phyloP scores from a whole-genome alignment of 225 moss, liverwort and hornwort species.

The Bryum argenteum region DNA sequence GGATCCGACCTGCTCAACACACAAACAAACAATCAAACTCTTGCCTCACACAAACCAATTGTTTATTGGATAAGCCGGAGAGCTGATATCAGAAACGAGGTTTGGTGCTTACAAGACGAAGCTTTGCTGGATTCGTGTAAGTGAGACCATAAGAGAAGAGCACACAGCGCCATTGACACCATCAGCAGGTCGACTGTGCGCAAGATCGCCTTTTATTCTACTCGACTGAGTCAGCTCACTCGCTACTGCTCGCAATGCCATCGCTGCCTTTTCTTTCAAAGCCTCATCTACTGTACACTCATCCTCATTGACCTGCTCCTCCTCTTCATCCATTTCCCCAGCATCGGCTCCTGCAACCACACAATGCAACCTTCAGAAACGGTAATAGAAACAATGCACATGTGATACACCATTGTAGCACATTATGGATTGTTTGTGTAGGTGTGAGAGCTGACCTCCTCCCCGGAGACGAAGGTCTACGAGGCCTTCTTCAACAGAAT shows the following conservation, averaged over 20 bases:
- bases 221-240: conserved; percentile 68
- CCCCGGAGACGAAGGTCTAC: conserved; percentile 29
- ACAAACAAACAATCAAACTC: conserved; percentile 7
- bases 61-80: neutral
- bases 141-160: conserved; percentile 76
- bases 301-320: conserved; percentile 29
- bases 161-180: conserved; percentile 60
- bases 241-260: conserved; percentile 51
- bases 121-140: conserved; percentile 81
- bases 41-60: conserved; percentile 10
- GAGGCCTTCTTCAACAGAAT: conserved; percentile 10
- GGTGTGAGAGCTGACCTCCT: conserved; percentile 38
- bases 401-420: neutral
- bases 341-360: conserved; percentile 20
- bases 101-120: conserved; percentile 72
- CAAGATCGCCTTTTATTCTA: conserved; percentile 63
- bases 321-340: conserved; percentile 20
- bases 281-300: conserved; percentile 31
- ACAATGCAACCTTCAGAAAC: conserved; percentile 5
- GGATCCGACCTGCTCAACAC: conserved; percentile 67
- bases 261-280: conserved; percentile 41
- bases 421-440: neutral
- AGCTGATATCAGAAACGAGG: neutral
- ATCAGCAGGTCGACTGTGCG: conserved; percentile 37
- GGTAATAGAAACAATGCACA: neutral